phyloP scores from a whole-genome alignment of 768 basidiomycete genomes.

The Phanerodontia chrysosporium region DNA sequence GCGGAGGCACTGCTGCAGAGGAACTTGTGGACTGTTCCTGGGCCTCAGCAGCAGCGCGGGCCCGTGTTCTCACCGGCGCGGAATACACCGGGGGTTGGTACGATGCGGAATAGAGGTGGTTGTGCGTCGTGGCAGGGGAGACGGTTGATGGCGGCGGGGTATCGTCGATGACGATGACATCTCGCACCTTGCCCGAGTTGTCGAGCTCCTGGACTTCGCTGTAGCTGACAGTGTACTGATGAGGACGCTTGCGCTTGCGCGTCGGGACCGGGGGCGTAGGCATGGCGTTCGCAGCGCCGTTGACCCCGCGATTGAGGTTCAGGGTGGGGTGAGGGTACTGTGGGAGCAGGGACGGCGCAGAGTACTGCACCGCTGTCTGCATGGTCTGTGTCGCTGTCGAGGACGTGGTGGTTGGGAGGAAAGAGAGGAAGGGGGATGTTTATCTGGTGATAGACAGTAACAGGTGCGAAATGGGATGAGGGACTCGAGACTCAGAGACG shows the following conservation, averaged over 20 bases:
- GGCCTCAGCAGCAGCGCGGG: constrained; percentile 82
- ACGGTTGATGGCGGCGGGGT: constrained; percentile 81
- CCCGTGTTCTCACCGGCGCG: constrained; percentile 78
- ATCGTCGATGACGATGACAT: constrained; percentile 92
- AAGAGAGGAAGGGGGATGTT: constrained; percentile 22
- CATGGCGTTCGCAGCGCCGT: constrained; percentile 46
- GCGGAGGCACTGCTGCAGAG: constrained; percentile 62
- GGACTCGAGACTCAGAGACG: constrained; percentile 26
- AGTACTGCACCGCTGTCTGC: constrained; percentile 70
- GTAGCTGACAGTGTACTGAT: constrained; percentile 80
- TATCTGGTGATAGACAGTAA: constrained; percentile 27
- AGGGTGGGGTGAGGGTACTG: constrained; percentile 62
- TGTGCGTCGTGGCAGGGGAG: constrained; percentile 63
- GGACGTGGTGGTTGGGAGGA: constrained; percentile 46
- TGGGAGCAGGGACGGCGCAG: constrained; percentile 56
- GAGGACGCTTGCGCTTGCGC: constrained; percentile 80
- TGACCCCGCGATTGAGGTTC: constrained; percentile 35
- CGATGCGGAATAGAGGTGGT: constrained; percentile 68
- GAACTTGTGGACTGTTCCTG: constrained; percentile 69
- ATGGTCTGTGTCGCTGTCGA: constrained; percentile 49
- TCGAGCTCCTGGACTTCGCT: constrained; percentile 88
- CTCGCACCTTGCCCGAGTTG: constrained; percentile 66
- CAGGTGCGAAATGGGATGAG: constrained; percentile 19
- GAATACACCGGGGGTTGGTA: constrained; percentile 75
- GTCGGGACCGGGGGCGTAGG: constrained; percentile 68